Base-by-base conservation (phyloP, 257 asterid species). In the Plantago major region DNA sequence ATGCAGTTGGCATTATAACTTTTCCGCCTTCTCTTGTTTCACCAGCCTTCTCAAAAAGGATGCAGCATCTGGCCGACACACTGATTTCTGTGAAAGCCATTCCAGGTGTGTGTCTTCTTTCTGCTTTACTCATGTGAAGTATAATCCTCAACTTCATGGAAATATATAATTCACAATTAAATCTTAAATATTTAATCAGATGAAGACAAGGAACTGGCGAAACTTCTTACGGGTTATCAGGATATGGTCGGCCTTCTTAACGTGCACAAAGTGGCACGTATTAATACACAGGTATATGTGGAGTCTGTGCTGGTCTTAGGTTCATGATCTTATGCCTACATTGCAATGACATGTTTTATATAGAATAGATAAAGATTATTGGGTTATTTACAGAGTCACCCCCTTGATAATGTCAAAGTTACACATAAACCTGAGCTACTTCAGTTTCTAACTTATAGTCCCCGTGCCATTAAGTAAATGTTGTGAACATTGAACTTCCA, bases 21-120 rank as follows among this genome's bases (percentile, higher is more conserved):
- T 89, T 83, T 71, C 82, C 99, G 2, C 89, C 95, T 62, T 78
- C 97, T 60, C 88, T 93, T 38, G 81, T 93, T 67, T 83, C 99
- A 45, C 71, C 91, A 47, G 22, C 77, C 62, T 80, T 79, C 72
- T 73, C 86, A 26, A 93, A 80, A 77, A 80, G 99, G 73, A 79
- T 86, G 82, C 99, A 93, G 78, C 99, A 93, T 82, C 78, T 93
- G 76, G 96, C 97, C 22, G 99, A 93, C 82, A 83, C 95, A 45
- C 67, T 93, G 70, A 64, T 93, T 57, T 89, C 96, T 10, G 91
- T 89, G 70, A 87, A 69, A 87, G 91, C 99, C 55, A 88, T 93
- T 68, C 91, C 90, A 66, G 99, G 96, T 89, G 60, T 30, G 63
- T 55, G 8, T 33, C 2, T 22, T 2, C 26, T 22, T 22, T 33